A percentile compares a stretch with the other conserved stretches of the same genome.
Conservation (phyloP, 139 green algal genomes). For the Chlamydomonas urium region DNA sequence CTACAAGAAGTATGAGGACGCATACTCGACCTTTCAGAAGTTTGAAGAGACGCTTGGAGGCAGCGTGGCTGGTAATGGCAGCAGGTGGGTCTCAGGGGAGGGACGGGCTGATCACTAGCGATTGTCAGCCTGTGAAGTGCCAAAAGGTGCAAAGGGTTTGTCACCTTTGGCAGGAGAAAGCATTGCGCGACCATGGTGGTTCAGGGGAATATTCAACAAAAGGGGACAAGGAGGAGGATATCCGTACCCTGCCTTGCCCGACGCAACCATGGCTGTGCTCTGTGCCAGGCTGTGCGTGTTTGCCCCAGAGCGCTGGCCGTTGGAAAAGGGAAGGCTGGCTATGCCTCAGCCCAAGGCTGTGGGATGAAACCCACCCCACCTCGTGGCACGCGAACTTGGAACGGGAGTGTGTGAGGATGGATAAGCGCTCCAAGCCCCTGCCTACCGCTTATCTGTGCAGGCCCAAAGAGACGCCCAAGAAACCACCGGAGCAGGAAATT, state of each 20-base stretch:
- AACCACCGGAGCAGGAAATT: neutral
- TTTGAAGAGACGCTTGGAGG: neutral
- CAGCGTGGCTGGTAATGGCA: neutral
- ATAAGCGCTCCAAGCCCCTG: neutral
- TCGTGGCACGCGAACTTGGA: neutral
- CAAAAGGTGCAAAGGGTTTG: no score
- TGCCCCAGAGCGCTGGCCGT: neutral
- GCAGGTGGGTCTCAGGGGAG: neutral
- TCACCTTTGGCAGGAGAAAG: no score
- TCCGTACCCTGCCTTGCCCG: no score
- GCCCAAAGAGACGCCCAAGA: neutral
- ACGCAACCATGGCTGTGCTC: no score
- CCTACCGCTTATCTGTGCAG: no score
- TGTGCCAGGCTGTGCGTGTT: no score
- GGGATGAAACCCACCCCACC: neutral
- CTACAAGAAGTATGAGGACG: conserved; percentile 14
- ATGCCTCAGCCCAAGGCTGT: neutral
- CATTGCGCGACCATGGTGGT: no score
- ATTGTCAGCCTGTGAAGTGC: no score
- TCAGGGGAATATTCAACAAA: no score
- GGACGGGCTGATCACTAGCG: neutral
- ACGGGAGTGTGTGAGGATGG: neutral
- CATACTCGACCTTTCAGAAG: neutral
- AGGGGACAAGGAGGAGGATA: no score
- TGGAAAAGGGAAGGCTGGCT: neutral